Conservation (phyloP, 495 filamentous ascomycete genomes). For the Lepraria neglecta region DNA sequence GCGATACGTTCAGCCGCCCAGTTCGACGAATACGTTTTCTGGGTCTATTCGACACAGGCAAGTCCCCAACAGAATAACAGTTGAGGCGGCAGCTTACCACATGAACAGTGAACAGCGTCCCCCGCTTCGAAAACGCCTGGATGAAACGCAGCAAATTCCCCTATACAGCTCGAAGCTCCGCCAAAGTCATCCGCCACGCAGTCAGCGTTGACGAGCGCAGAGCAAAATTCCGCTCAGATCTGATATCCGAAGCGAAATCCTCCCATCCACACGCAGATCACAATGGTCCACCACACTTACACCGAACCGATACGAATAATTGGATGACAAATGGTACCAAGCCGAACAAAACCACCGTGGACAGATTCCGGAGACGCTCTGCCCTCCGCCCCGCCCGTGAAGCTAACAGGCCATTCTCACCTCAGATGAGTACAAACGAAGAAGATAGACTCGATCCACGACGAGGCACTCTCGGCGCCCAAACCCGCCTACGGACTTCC, state of each 20-base stretch:
- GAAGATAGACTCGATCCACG: slow-evolving; percentile 12
- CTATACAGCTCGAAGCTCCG: slow-evolving; percentile 72
- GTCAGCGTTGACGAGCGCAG: slow-evolving; percentile 74
- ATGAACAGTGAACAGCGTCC: slow-evolving; percentile 69
- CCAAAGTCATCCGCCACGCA: slow-evolving; percentile 62
- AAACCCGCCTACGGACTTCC: slow-evolving; percentile 16
- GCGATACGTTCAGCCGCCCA: slow-evolving; percentile 76
- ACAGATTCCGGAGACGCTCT: slow-evolving; percentile 26
- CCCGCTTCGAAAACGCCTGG: slow-evolving; percentile 76
- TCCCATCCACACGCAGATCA: slow-evolving; percentile 33
- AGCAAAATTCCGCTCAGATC: slow-evolving; percentile 61
- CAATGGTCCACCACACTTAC: slow-evolving; percentile 21
- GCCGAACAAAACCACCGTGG: not conserved
- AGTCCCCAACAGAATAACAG: not conserved
- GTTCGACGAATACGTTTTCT: slow-evolving; percentile 66
- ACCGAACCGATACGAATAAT: slow-evolving; percentile 16
- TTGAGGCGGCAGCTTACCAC: slow-evolving; percentile 1
- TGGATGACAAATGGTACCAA: slow-evolving; percentile 8
- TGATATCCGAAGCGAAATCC: slow-evolving; percentile 55
- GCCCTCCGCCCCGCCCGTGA: slow-evolving; percentile 5
- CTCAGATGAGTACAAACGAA: slow-evolving; percentile 6
- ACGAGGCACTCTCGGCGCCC: slow-evolving; percentile 4
- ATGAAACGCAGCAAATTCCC: slow-evolving; percentile 78
- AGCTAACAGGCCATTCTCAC: not conserved
- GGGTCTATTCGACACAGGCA: slow-evolving; percentile 58